These are phyloP conservation scores for Thermochaetoides thermophila DNA, from an alignment of 495 filamentous ascomycete genomes.

Conservation along the genomic window DNA sequence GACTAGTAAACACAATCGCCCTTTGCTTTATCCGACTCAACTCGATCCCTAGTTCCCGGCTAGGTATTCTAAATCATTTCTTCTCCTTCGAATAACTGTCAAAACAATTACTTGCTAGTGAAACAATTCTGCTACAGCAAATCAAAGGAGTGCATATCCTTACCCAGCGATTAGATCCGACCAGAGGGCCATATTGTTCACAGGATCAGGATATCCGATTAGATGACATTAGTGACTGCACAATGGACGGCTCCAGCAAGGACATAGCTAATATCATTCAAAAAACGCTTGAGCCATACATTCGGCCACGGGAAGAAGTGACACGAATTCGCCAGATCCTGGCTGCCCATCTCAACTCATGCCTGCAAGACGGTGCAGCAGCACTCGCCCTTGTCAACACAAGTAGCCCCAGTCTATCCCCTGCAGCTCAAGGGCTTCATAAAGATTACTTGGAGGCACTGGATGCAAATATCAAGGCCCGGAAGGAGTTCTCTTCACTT, in stretches of 20 bases:
- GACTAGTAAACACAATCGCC: no score
- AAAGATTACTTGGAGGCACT: constrained; percentile 43
- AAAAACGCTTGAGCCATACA: constrained; percentile 20
- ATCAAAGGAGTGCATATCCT: no score
- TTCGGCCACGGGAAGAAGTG: constrained; percentile 29
- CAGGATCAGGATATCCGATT: no score
- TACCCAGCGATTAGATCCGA: no score
- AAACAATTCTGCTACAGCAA: no score
- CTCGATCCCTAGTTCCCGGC: no score
- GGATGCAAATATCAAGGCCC: constrained; percentile 40
- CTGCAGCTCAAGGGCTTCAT: constrained; percentile 20
- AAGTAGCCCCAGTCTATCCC: constrained; percentile 8
- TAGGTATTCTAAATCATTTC: no score
- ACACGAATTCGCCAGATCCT: constrained; percentile 27
- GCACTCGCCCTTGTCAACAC: constrained; percentile 25
- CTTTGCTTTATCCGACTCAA: no score
- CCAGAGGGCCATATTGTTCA: no score
- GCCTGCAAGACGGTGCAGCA: constrained; percentile 16
- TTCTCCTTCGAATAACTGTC: no score
- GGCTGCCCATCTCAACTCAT: constrained; percentile 23
- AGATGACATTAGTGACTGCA: no score
- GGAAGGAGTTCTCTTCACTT: constrained; percentile 28
- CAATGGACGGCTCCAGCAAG: constrained; percentile 3
- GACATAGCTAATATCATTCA: constrained; percentile 12
- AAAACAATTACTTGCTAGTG: no score